These are phyloP conservation scores for Aspergillus homomorphus DNA, from an alignment of 495 filamentous ascomycete genomes.

Conservation along the genomic window DNA sequence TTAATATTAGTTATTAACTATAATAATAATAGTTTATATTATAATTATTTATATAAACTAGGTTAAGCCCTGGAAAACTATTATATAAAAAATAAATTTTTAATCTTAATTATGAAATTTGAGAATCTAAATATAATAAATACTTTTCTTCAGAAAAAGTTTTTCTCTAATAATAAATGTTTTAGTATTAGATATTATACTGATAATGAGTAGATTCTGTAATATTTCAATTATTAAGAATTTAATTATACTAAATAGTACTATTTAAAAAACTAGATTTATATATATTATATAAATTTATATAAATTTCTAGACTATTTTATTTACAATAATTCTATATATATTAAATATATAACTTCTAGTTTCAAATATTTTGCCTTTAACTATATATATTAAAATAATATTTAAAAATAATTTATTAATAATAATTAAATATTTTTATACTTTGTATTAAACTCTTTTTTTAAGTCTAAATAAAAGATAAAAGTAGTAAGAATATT, in stretches of 20 bases:
- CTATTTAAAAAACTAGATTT: neutral
- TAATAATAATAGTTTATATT: neutral
- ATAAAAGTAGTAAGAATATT: neutral
- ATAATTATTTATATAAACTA: neutral
- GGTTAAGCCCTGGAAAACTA: neutral
- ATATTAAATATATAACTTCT: neutral
- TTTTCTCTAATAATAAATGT: neutral
- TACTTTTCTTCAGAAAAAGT: neutral
- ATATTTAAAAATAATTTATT: neutral
- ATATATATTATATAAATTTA: neutral
- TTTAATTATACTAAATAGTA: neutral
- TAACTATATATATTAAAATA: neutral
- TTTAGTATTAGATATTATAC: neutral
- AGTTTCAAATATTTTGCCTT: neutral
- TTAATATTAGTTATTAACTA: neutral
- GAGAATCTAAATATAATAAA: neutral
- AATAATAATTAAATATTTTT: neutral
- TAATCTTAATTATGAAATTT: constrained; percentile 7
- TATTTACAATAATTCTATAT: neutral
- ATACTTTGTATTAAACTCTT: neutral
- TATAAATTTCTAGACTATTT: neutral
- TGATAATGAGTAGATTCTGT: neutral
- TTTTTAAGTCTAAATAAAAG: too few relatives aligned
- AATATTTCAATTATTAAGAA: neutral
- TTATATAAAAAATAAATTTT: constrained; percentile 1